Conservation (phyloP, 345 rosid species). For the Noccaea bulbosa region DNA sequence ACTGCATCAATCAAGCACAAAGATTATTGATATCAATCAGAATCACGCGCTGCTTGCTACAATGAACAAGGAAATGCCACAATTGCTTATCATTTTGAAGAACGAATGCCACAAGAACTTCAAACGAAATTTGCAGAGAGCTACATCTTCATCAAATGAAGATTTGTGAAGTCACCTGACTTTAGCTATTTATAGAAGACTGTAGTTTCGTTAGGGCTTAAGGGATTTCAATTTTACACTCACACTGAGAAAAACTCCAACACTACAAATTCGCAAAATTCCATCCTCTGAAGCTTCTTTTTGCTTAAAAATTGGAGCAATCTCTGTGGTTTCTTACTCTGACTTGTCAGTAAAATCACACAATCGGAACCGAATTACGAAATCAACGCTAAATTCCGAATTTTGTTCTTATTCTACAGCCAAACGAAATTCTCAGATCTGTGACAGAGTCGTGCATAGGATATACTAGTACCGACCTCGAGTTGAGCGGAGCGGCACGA, state of each 20-base stretch:
- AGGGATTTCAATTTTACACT: not conserved
- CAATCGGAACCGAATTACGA: not conserved
- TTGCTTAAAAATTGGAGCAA: conserved; percentile 1
- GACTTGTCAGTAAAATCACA: not conserved
- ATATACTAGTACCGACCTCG: conserved; percentile 48
- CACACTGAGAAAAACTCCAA: not conserved
- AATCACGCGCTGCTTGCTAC: not conserved
- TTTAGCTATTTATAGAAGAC: not conserved
- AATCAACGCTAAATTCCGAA: not conserved
- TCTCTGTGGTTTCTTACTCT: not conserved
- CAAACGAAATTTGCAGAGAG: conserved; percentile 5
- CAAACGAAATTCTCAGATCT: not conserved
- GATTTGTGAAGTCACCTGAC: not conserved
- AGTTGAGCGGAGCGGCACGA: conserved; percentile 53
- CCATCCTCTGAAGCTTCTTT: not conserved
- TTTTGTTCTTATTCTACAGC: not conserved
- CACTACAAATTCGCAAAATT: not conserved
- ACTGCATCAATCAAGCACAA: not conserved
- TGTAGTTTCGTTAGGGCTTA: not conserved
- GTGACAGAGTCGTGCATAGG: not conserved
- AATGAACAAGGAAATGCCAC: not conserved
- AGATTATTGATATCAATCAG: not conserved
- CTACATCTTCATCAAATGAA: conserved; percentile 4
- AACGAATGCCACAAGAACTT: not conserved
- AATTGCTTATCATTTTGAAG: not conserved